Percentiles rank a stretch among this genome's conserved stretches.
phyloP scores from a whole-genome alignment of 139 green algal genomes.

The Chlamydomonas schloesseri region DNA sequence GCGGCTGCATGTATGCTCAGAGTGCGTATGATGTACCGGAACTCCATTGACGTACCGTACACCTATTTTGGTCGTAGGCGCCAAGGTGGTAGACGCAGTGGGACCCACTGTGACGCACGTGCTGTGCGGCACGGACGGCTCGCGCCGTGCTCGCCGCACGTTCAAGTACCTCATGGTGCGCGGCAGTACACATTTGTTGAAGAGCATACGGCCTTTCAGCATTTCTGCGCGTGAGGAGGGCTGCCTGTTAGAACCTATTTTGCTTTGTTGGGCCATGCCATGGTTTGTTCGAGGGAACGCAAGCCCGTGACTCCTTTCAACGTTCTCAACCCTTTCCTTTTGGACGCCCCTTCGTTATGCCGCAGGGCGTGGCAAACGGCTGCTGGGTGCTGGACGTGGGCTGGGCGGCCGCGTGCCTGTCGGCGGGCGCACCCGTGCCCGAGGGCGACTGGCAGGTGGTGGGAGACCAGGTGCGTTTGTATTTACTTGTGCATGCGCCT shows the following conservation, averaged over 20 bases:
- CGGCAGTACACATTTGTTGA: too few species aligned
- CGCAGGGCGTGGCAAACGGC: conserved; percentile 31
- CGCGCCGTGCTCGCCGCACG: conserved; percentile 46
- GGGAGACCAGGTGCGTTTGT: conserved; percentile 21
- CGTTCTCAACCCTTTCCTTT: too few species aligned
- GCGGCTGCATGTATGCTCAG: too few species aligned
- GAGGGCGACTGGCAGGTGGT: conserved; percentile 20
- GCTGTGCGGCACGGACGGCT: conserved; percentile 52
- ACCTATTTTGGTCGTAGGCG: neutral
- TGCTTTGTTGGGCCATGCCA: too few species aligned
- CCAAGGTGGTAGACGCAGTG: conserved; percentile 45
- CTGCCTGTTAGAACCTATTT: too few species aligned
- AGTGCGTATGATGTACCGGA: neutral
- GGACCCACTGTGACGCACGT: conserved; percentile 45
- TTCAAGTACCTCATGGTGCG: conserved; percentile 62
- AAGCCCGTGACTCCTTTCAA: too few species aligned
- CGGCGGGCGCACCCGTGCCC: neutral
- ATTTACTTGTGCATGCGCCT: too few species aligned
- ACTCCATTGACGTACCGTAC: too few species aligned
- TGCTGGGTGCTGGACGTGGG: conserved; percentile 34
- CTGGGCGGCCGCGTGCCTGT: conserved; percentile 39
- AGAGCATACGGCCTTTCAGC: too few species aligned
- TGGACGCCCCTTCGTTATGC: neutral
- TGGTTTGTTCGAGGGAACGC: too few species aligned
- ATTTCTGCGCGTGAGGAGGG: too few species aligned